Conservation (phyloP, 352 stramenopile species). For the Globisporangium abappressorium region DNA sequence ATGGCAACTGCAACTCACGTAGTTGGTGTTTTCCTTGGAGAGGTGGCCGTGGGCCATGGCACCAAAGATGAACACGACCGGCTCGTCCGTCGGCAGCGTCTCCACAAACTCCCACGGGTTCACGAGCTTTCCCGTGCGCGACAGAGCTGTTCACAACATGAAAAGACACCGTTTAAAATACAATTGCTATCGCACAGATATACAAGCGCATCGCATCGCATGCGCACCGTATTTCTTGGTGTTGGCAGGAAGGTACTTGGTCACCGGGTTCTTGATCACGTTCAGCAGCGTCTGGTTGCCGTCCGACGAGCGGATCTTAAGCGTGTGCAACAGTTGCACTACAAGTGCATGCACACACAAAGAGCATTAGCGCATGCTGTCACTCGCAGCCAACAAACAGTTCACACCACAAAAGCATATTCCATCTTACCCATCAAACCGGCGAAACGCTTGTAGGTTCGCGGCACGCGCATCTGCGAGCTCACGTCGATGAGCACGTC, state of each 20-base stretch:
- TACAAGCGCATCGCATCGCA: neutral
- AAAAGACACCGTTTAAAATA: neutral
- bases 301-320: constrained; percentile 99
- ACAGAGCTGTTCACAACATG: constrained; percentile 63
- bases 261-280: constrained; percentile 99
- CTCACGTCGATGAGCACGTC: constrained; percentile 99
- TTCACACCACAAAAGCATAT: neutral
- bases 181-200: neutral
- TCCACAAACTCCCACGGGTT: constrained; percentile 95
- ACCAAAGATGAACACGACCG: constrained; percentile 97
- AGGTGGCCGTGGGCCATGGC: constrained; percentile 97
- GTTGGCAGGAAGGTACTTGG: constrained; percentile 95
- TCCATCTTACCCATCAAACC: constrained; percentile 90
- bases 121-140: constrained; percentile 92
- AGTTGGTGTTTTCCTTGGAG: constrained; percentile 96
- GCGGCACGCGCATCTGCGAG: constrained; percentile 96
- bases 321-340: constrained; percentile 99
- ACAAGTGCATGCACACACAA: constrained; percentile 2
- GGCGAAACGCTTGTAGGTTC: constrained; percentile 99
- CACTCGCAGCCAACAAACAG: neutral
- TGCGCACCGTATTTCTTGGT: constrained; percentile 90
- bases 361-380: neutral
- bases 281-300: constrained; percentile 96
- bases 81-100: constrained; percentile 87
- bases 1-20: constrained; percentile 55